Evolutionary conservation across 2,329 filamentous ascomycete species (phyloP), one percentile per base, ranked within the genome.

Genomic region (Arthrobotrys sphaeroides): DNA sequence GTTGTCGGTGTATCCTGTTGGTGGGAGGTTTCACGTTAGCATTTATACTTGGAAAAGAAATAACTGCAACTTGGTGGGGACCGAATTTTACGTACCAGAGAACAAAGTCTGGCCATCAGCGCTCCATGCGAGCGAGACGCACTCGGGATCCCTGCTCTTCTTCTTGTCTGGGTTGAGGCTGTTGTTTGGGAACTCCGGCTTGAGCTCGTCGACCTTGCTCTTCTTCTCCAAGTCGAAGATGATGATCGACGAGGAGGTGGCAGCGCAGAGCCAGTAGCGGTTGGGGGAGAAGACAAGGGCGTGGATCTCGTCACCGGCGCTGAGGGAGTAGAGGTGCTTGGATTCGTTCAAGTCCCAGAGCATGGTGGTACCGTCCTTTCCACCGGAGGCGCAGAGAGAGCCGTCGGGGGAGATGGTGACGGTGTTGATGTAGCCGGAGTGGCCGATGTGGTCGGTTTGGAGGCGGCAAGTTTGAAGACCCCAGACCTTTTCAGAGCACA

Each of bases 151-250:
- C 84, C 94, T 90, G 90, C 91, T 93, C 93, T 98, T 98, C 93
- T 97, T 97, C 51, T 55, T 67, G 36, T 74, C 70, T 49, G 70
- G 42, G 62, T 74, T 74, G 13, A 59, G 24, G 88, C 94, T 92
- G 84, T 93, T 91, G 84, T 93, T 89, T 83, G 93, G 88, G 88
- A 95, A 96, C 85, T 99, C 95, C 81, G 94, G 94, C 91, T 96
- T 97, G 85, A 99, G 90, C 90, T 98, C 95, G 83, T 98, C 94
- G 84, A 98, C 94, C 91, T 97, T 98, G 91, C 91, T 96, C 94
- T 99, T 99, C 94, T 99, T 99, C 93, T 99, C 95, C 81, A 99
- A 90, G 84, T 99, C 95, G 88, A 99, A 99, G 89, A 99, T 98
- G 90, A 97, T 97, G 90, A 99, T 98, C 89, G 90, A 93, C 87